Percentiles rank a stretch among this genome's conserved stretches.
These are phyloP conservation scores for Alternaria dauci DNA, from an alignment of 2,329 filamentous ascomycete species.

Conservation along the genomic window DNA sequence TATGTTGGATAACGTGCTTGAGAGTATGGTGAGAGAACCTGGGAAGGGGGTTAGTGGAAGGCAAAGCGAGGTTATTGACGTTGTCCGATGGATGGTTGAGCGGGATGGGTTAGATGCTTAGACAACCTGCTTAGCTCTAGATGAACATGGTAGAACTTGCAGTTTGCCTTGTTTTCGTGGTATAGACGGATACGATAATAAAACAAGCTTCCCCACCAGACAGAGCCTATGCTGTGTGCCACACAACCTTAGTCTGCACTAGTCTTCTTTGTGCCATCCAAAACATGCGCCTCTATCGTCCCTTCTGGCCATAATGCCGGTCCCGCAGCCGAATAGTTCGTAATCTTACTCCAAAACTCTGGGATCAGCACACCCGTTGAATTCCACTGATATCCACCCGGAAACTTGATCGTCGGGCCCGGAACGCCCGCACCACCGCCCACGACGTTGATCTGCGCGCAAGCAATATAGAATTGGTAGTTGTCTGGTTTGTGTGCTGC, in stretches of 20 bases:
- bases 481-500: slow-evolving; percentile 32
- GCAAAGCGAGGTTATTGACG: slow-evolving; percentile 71
- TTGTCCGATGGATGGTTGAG: slow-evolving; percentile 84
- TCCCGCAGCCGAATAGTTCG: slow-evolving; percentile 38
- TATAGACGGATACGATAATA: not conserved
- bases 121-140: not conserved
- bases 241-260: slow-evolving; percentile 6
- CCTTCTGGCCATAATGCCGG: slow-evolving; percentile 33
- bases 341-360: slow-evolving; percentile 20
- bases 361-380: slow-evolving; percentile 46
- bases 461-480: slow-evolving; percentile 55
- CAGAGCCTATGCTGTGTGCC: not conserved
- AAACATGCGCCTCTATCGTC: slow-evolving; percentile 20
- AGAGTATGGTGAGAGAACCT: slow-evolving; percentile 80
- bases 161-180: too few relatives aligned
- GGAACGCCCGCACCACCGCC: slow-evolving; percentile 41
- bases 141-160: not conserved
- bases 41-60: slow-evolving; percentile 60
- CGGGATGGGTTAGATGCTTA: slow-evolving; percentile 80
- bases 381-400: slow-evolving; percentile 47
- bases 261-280: slow-evolving; percentile 18
- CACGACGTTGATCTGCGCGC: slow-evolving; percentile 54
- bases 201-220: not conserved
- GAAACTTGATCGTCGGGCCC: slow-evolving; percentile 49
- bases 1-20: slow-evolving; percentile 87